Base-by-base conservation (phyloP, 192 early-diverging fungal genomes). In the Coemansia sp. region DNA sequence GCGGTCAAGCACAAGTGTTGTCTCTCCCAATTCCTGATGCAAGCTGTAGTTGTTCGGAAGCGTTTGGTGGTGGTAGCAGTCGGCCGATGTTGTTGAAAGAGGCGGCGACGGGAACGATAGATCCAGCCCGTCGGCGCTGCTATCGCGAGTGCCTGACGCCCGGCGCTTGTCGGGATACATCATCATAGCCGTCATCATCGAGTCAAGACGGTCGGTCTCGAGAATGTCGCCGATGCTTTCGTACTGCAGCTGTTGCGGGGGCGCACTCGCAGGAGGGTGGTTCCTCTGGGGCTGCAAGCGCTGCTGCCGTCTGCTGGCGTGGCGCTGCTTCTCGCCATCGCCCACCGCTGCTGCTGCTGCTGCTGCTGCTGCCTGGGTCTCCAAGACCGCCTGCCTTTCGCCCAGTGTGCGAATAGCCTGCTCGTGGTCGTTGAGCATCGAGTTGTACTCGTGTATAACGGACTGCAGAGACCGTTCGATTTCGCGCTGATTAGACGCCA, bases 381-480 rank as follows among this genome's bases (percentile, higher is more conserved):
- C 74, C n/a, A 71, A 53, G 12, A 70, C 49, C 12, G 74, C 64
- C n/a, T 76, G 74, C 58, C 50, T 64, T 8, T 72, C 70, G 37
- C 64, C 63, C 19, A 75, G 67, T 47, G 53, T 16, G 3, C 79
- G 61, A 15, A 81, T 72, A 5, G 70, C 41, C 67, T 75, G 73
- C 56, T 81, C 79, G n/a, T 81, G 79, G 11, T 75, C 73, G 43
- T 70, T 60, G 23, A 81, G 64, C 79, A 76, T 81, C 11, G 66
- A 48, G 11, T 63, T 65, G 47, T 74, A 76, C 44, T 76, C 79
- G 6, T 43, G 21, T 16, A 76, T 62, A 8, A 74, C 61, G 48
- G 60, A 56, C 41, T 63, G 38, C 39, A 76, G 50, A 1, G 65
- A 63, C 44, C 57, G 42, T 52, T 77, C 67, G 6, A 77, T 41